phyloP scores from a whole-genome alignment of 805 yeast genomes.

The Pichia scutulata region DNA sequence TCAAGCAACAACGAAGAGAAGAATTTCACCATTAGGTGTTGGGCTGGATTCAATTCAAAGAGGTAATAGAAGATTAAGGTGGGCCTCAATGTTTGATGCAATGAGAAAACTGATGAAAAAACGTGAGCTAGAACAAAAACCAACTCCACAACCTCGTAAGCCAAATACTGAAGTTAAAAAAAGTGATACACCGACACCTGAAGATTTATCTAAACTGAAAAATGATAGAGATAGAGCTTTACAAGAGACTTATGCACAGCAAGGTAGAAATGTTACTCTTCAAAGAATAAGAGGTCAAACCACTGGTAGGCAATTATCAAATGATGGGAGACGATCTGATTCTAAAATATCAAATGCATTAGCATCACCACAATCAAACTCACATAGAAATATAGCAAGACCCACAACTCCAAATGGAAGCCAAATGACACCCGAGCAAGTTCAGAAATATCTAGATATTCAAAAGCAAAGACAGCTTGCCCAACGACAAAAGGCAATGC shows the following conservation, averaged over 20 bases:
- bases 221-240: conserved; percentile 79
- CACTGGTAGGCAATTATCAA: conserved; percentile 13
- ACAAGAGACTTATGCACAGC: conserved; percentile 57
- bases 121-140: conserved; percentile 69
- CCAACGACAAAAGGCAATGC: conserved; percentile 30
- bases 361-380: conserved; percentile 9
- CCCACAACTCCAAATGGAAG: conserved; percentile 49
- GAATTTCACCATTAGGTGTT: conserved; percentile 91
- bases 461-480: conserved; percentile 38
- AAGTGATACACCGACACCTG: conserved; percentile 65
- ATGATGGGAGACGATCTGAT: conserved; percentile 11
- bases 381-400: conserved; percentile 11
- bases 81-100: conserved; percentile 98
- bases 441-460: conserved; percentile 47
- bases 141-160: conserved; percentile 35
- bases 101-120: conserved; percentile 84
- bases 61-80: conserved; percentile 83
- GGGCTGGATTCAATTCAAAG: conserved; percentile 87
- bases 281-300: conserved; percentile 19
- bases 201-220: conserved; percentile 76
- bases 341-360: conserved; percentile 10
- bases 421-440: conserved; percentile 52
- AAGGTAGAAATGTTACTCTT: conserved; percentile 14
- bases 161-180: conserved; percentile 20
- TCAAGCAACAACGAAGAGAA: conserved; percentile 78